Percentiles rank a stretch among this genome's conserved stretches.
phyloP scores from a whole-genome alignment of 2,329 filamentous ascomycete species.

The Fusarium chaquense region DNA sequence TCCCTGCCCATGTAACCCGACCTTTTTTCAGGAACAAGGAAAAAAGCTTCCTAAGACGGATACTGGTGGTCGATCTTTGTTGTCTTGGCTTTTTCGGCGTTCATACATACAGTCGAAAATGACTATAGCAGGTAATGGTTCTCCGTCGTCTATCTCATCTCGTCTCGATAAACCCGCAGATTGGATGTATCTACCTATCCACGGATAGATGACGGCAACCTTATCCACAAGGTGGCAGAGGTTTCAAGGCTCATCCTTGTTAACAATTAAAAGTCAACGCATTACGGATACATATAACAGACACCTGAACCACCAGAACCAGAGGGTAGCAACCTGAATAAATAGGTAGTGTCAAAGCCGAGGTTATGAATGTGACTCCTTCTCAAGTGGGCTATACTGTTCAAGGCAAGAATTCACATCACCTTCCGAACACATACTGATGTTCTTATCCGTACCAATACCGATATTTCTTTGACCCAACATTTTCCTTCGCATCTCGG shows the following conservation, averaged over 20 bases:
- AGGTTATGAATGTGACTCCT: background rate
- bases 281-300: background rate
- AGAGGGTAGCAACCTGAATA: background rate
- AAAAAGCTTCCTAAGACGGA: constrained; percentile 26
- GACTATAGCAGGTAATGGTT: background rate
- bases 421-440: constrained; percentile 4
- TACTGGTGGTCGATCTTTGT: constrained; percentile 15
- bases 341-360: background rate
- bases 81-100: constrained; percentile 19
- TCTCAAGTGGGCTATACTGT: background rate
- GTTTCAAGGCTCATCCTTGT: constrained; percentile 14
- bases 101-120: background rate
- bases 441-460: background rate
- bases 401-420: background rate
- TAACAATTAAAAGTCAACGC: background rate
- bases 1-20: constrained; percentile 29
- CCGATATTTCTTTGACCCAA: background rate
- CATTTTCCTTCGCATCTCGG: background rate
- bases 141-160: background rate
- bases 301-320: constrained; percentile 13
- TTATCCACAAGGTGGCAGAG: constrained; percentile 4
- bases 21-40: constrained; percentile 28
- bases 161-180: background rate
- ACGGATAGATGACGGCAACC: background rate
- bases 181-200: background rate